Conservation (phyloP, 2,329 filamentous ascomycete species). For the Hymenoscyphus salicellus region DNA sequence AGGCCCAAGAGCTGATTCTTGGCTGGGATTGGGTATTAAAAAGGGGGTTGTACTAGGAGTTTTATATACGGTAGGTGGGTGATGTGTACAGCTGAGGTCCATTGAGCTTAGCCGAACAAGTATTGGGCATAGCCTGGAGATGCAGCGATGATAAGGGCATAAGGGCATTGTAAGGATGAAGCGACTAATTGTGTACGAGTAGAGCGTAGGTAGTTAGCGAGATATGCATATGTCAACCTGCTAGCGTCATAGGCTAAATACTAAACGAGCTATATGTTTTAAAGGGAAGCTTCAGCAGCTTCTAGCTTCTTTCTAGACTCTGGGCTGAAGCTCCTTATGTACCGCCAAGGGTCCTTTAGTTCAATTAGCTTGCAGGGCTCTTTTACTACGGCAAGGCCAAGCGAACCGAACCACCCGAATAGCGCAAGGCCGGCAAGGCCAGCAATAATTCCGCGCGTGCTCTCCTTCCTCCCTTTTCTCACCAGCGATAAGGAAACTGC, state of each 20-base stretch:
- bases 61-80: too few species aligned
- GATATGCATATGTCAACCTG: neutral
- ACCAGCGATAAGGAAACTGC: slow-evolving; percentile 3
- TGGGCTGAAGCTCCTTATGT: too few species aligned
- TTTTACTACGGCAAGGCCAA: neutral
- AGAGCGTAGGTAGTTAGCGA: neutral
- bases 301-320: too few species aligned
- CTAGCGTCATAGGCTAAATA: neutral
- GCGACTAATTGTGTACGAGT: neutral
- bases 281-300: too few species aligned
- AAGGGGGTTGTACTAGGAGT: too few species aligned
- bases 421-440: neutral
- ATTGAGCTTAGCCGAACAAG: neutral
- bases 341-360: too few species aligned
- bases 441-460: neutral
- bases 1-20: too few species aligned
- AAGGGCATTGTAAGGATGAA: neutral
- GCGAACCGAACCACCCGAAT: neutral
- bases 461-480: slow-evolving; percentile 1
- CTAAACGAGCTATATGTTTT: neutral
- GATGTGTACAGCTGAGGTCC: neutral
- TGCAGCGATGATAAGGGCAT: neutral
- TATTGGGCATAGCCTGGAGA: neutral
- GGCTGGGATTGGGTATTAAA: too few species aligned
- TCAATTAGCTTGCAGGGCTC: too few species aligned